Percentiles rank a stretch among this genome's conserved stretches.
Conservation (phyloP, 148 eudicot genomes). For the Rhododendron kiyosumense region DNA sequence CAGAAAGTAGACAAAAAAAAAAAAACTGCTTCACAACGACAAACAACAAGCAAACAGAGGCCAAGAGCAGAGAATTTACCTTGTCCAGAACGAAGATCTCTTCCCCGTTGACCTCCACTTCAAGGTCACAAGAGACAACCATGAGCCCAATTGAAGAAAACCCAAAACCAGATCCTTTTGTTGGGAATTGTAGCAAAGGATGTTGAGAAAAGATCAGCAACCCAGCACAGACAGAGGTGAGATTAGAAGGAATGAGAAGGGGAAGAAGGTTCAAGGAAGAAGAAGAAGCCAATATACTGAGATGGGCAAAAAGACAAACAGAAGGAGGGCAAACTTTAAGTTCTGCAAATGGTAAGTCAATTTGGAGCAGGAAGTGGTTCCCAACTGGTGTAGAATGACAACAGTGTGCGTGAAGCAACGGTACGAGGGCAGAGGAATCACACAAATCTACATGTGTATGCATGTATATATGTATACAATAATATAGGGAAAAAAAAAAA, state of each 20-base stretch:
- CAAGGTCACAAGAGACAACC: conserved; percentile 52
- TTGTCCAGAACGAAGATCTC: conserved; percentile 70
- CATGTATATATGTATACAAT: background rate
- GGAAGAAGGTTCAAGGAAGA: background rate
- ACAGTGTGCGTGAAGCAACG: conserved; percentile 30
- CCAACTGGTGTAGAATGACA: conserved; percentile 22
- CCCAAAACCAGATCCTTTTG: conserved; percentile 16
- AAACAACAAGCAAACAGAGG: conserved; percentile 2
- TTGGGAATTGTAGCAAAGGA: conserved; percentile 5
- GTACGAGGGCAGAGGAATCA: conserved; percentile 16
- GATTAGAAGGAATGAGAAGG: conserved; percentile 1
- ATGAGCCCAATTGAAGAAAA: conserved; percentile 21
- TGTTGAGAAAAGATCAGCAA: background rate
- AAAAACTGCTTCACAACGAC: background rate
- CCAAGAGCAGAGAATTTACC: conserved; percentile 33
- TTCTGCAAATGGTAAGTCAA: conserved; percentile 29
- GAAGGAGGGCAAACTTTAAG: conserved; percentile 19
- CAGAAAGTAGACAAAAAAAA: background rate
- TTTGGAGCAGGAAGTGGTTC: conserved; percentile 10
- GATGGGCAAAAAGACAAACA: conserved; percentile 32
- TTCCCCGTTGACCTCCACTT: conserved; percentile 88
- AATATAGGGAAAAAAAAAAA: too few relatives aligned
- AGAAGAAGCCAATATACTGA: conserved; percentile 25
- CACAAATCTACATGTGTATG: background rate
- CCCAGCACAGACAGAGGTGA: conserved; percentile 4